phyloP scores from a whole-genome alignment of 768 basidiomycete species.

The Xerocomus potaroensis region DNA sequence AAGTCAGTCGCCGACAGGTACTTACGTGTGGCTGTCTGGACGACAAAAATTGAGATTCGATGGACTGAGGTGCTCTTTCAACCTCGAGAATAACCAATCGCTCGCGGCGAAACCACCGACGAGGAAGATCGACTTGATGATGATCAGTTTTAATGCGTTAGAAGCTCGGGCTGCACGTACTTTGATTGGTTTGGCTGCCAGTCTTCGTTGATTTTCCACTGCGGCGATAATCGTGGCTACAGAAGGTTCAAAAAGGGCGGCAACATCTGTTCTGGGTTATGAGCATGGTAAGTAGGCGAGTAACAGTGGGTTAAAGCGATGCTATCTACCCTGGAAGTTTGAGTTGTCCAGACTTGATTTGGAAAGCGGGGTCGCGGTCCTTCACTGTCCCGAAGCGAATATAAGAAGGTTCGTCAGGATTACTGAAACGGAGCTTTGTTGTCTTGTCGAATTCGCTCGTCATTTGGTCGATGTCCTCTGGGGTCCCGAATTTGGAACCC shows the following conservation, averaged over 20 bases:
- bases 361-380: conserved; percentile 37
- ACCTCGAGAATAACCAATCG: conserved; percentile 37
- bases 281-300: not conserved
- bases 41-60: conserved; percentile 40
- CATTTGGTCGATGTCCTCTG: conserved; percentile 42
- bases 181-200: conserved; percentile 19
- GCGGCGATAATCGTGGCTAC: conserved; percentile 18
- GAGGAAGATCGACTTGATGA: conserved; percentile 34
- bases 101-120: conserved; percentile 45
- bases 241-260: conserved; percentile 29
- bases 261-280: conserved; percentile 25
- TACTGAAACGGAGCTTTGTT: conserved; percentile 43
- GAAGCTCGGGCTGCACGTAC: conserved; percentile 12
- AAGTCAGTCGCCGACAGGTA: conserved; percentile 3
- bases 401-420: conserved; percentile 37
- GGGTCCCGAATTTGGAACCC: conserved; percentile 36
- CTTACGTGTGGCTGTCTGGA: conserved; percentile 50
- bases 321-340: conserved; percentile 35
- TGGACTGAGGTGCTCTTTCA: conserved; percentile 31
- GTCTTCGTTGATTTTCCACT: conserved; percentile 20
- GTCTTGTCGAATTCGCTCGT: conserved; percentile 42
- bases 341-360: conserved; percentile 45
- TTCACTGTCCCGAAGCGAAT: conserved; percentile 44
- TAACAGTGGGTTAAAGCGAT: too few relatives aligned
- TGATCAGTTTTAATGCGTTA: conserved; percentile 2